Base-by-base conservation (phyloP, 352 stramenopile species). In the Globisporangium ultimum region DNA sequence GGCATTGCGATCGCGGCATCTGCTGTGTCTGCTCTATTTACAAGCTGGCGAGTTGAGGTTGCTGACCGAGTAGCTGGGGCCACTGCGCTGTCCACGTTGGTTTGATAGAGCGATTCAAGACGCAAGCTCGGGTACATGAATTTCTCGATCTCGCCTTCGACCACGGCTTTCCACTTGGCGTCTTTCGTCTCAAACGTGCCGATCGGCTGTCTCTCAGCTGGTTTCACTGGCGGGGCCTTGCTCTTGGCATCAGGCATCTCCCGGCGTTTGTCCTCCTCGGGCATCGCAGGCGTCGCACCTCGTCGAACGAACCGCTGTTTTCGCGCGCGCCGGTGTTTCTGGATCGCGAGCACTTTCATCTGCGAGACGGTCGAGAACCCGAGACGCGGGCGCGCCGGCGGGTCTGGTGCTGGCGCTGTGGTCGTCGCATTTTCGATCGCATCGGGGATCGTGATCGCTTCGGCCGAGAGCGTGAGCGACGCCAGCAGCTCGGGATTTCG, bases 61-160 rank as follows among this genome's bases (percentile, higher is more conserved):
- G 22, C 11, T n/a, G 34, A n/a, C 22, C 20, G 6, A 24, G 21
- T 21, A 21, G 9, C 20, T 52, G 17, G 48, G 22, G 1, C 46
- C 17, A 41, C 3, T 46, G 43, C 3, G 28, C 28, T 36, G 28
- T 36, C 28, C 28, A 36, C 58, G 40, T 17, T 64, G 45, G 36
- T 56, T 4, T 63, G 24, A 42, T 87, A 89, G 21, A 87, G 20
- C 0, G 58, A 55, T 40, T 89, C 80, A 17, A 89, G 66, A 0
- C 76, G 68, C 22, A 89, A 61, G 67, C 77, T 88, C 7, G 80
- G 80, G 53, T 88, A 89, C 80, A 89, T 88, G 68, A 89, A 88
- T 53, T 78, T 80, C 38, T 88, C 80, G 5, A 89, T 71, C 55
- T 88, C 63, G 24, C 78, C 77, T 3, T 80, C 69, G 34, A 89